Conservation (phyloP, 257 asterid genomes). For the Petunia secreta region DNA sequence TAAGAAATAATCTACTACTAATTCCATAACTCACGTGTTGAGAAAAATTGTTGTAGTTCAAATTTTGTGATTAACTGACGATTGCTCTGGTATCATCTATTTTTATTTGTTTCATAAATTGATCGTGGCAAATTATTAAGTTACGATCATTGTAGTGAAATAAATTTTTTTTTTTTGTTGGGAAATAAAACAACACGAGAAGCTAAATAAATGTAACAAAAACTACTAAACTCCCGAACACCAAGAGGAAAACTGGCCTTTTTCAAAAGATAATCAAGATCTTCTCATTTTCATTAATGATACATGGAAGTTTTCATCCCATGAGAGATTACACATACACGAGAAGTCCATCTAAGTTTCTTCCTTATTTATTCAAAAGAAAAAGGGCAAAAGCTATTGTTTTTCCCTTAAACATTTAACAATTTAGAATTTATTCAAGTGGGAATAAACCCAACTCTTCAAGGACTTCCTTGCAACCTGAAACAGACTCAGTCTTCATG, state of each 20-base stretch:
- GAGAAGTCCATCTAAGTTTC: background rate
- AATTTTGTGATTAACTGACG: too few species aligned
- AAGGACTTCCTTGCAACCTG: conserved; percentile 33
- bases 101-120: too few species aligned
- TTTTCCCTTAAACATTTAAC: background rate
- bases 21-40: too few species aligned
- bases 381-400: conserved; percentile 1
- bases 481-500: conserved; percentile 23
- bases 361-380: background rate
- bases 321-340: background rate
- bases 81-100: too few species aligned
- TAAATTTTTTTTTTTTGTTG: too few species aligned
- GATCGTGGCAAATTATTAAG: too few species aligned
- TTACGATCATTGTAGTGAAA: too few species aligned
- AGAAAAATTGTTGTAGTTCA: too few species aligned
- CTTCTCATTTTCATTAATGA: background rate
- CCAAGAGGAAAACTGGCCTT: background rate
- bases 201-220: too few species aligned
- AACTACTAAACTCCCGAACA: too few species aligned
- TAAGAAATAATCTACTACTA: too few species aligned
- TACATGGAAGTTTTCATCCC: background rate
- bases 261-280: background rate
- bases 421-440: background rate
- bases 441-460: conserved; percentile 33
- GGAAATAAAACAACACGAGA: too few species aligned